Base-by-base conservation (phyloP, 345 rosid genomes). In the Erodium maritimum region DNA sequence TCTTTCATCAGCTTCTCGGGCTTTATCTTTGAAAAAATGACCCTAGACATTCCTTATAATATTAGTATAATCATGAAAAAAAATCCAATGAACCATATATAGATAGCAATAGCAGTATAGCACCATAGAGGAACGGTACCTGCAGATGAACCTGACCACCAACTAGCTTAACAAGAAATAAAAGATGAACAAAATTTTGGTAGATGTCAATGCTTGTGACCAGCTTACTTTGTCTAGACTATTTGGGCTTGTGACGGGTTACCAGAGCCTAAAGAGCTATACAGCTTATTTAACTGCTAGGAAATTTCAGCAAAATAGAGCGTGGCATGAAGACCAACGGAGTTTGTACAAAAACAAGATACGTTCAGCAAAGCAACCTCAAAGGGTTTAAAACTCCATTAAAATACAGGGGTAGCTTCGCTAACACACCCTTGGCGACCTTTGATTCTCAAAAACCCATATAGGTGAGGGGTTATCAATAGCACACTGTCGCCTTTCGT, bases 1-100 rank as follows among this genome's bases (percentile, higher is more conserved):
- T 67, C 67, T 80, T 54, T 83, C 80, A 65, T 86, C 81, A 19
- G 82, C 84, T 57, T 77, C 70, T n/a, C 70, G 72, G 61, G 83
- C 90, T 72, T 73, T 86, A 54, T 76, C 64, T 51, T 61, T 70
- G 21, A 76, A 79, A 65, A 77, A 72, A 37, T 72, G 78, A 21
- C 85, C 94, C 94, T 86, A 75, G 56, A 69, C 59, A 66, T 62
- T 45, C 58, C 46, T 29, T 29, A 29, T 11, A 11, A 29, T 29
- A 11, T 29, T 5, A 29, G 9, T 29, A 50, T 46, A 17, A 64
- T 13, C 21, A 71, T n/a, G 62, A n/a, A 46, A 62, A 60, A 54
- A 23, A 33, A 69, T 16, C 17, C 24, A 63, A 42, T 34, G 2
- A 22, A 42, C 51, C 46, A 53, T 24, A 50, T 25, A 23, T 23